phyloP scores from a whole-genome alignment of 805 yeast species.

The Torulaspora indica region DNA sequence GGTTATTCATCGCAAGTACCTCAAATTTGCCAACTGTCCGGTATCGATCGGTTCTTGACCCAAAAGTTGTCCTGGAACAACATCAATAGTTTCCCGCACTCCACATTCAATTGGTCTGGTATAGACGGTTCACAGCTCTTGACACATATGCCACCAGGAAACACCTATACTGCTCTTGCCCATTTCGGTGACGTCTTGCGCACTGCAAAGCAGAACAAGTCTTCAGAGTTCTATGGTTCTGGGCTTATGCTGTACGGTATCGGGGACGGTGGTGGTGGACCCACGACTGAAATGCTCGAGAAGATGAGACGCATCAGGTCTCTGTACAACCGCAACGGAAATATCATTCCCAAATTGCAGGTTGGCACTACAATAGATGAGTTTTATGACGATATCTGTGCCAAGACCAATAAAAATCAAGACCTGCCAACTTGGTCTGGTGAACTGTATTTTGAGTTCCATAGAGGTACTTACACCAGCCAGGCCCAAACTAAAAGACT shows the following conservation, averaged over 20 bases:
- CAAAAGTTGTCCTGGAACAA: slow-evolving; percentile 97
- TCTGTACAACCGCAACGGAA: slow-evolving; percentile 70
- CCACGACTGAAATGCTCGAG: slow-evolving; percentile 88
- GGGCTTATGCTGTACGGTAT: slow-evolving; percentile 82
- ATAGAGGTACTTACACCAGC: slow-evolving; percentile 94
- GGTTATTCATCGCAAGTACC: slow-evolving; percentile 96
- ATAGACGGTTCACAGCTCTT: slow-evolving; percentile 89
- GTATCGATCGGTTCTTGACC: slow-evolving; percentile 78
- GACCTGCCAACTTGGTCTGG: slow-evolving; percentile 86
- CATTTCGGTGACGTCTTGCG: slow-evolving; percentile 89
- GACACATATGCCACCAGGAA: slow-evolving; percentile 97
- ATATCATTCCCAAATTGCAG: slow-evolving; percentile 69
- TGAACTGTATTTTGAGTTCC: slow-evolving; percentile 89
- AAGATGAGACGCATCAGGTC: slow-evolving; percentile 90
- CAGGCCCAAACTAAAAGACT: slow-evolving; percentile 81
- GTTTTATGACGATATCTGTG: slow-evolving; percentile 64
- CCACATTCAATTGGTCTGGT: slow-evolving; percentile 93
- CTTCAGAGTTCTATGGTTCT: slow-evolving; percentile 71
- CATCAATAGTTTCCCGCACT: slow-evolving; percentile 82
- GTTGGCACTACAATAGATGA: slow-evolving; percentile 70
- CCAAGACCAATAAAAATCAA: slow-evolving; percentile 58
- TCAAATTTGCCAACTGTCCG: slow-evolving; percentile 83
- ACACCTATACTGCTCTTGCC: slow-evolving; percentile 91
- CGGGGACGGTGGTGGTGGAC: slow-evolving; percentile 99
- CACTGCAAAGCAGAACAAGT: slow-evolving; percentile 76